Conservation (phyloP, 305 asterid species). For the Fraxinus paxiana region DNA sequence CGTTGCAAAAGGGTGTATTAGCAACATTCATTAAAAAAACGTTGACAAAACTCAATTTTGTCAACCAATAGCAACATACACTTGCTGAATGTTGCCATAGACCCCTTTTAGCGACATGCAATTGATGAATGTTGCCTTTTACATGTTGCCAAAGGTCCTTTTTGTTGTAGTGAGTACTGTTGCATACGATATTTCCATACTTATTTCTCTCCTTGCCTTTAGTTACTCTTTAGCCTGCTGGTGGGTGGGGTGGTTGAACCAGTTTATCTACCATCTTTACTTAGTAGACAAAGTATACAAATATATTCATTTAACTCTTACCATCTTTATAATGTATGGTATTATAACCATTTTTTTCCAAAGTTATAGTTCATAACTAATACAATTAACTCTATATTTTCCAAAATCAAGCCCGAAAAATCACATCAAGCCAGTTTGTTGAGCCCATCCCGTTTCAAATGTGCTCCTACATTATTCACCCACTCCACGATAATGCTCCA, state of each 20-base stretch:
- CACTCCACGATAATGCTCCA: not conserved
- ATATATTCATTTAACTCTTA: not conserved
- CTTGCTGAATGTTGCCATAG: too few species aligned
- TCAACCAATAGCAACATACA: too few species aligned
- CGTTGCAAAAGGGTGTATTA: too few species aligned
- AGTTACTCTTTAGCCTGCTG: not conserved
- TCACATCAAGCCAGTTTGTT: not conserved
- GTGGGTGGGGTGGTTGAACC: not conserved
- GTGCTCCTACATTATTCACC: not conserved
- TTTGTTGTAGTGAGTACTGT: too few species aligned
- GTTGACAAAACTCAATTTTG: too few species aligned
- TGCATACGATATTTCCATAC: not conserved
- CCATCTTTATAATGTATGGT: not conserved
- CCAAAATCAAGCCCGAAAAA: not conserved
- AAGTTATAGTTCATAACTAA: not conserved
- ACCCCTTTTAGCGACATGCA: too few species aligned
- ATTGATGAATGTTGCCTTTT: too few species aligned
- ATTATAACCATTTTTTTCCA: not conserved
- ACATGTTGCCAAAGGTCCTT: too few species aligned
- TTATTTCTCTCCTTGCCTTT: not conserved
- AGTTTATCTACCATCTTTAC: not conserved
- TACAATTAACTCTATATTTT: not conserved
- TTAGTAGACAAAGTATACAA: not conserved
- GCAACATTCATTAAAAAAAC: too few species aligned
- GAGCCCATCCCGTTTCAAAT: not conserved